Conservation (phyloP, 2,329 filamentous ascomycete species). For the Diaporthe helianthi region DNA sequence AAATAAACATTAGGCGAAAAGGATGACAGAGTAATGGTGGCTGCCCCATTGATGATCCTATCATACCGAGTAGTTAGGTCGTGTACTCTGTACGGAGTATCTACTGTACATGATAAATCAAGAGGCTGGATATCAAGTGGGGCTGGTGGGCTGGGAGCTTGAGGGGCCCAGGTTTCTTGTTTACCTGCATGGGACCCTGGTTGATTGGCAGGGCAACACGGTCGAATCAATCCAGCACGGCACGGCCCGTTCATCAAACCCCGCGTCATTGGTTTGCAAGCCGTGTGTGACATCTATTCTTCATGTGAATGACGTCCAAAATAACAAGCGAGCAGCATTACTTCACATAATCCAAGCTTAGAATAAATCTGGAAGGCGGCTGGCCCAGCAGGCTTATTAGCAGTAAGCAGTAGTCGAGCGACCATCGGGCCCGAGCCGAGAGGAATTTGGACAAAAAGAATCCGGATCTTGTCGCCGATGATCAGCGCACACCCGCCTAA, state of each 20-base stretch:
- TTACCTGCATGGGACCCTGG: constrained; percentile 14
- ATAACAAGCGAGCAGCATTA: not conserved
- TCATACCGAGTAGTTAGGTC: not conserved
- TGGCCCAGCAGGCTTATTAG: not conserved
- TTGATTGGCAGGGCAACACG: constrained; percentile 14
- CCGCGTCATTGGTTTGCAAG: not conserved
- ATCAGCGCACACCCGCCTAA: not conserved
- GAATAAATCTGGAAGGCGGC: not conserved
- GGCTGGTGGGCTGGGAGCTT: constrained; percentile 24
- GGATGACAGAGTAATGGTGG: not conserved
- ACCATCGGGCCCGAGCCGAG: constrained; percentile 16
- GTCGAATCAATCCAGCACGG: not conserved
- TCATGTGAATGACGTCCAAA: not conserved
- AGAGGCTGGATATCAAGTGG: constrained; percentile 18
- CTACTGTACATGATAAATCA: not conserved
- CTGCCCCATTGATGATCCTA: constrained; percentile 5
- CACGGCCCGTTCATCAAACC: constrained; percentile 12
- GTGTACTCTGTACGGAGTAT: no score
- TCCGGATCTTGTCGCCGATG: not conserved
- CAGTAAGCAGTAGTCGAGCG: not conserved
- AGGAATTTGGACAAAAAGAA: not conserved
- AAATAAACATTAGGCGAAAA: not conserved
- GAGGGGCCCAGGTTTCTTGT: constrained; percentile 1
- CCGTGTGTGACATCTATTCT: not conserved
- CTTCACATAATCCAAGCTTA: not conserved